phyloP scores from a whole-genome alignment of 1,139 yeast species.

The Geotrichum macrosporum region DNA sequence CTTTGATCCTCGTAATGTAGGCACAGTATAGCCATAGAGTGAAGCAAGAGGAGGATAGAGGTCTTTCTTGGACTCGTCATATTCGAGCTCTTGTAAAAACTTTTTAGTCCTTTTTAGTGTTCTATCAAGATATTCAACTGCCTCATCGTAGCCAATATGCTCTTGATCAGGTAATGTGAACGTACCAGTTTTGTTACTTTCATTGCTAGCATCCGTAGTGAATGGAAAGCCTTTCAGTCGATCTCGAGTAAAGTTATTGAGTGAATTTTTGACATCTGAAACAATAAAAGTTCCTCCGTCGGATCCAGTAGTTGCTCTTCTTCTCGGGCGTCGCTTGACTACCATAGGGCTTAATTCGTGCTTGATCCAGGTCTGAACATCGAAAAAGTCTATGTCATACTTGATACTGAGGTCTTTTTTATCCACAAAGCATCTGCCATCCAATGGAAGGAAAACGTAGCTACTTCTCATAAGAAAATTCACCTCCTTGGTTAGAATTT shows the following conservation, averaged over 20 bases:
- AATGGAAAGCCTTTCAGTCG: slow-evolving; percentile 7
- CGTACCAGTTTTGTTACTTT: slow-evolving; percentile 2
- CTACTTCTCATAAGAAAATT: slow-evolving; percentile 88
- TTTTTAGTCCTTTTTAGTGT: slow-evolving; percentile 58
- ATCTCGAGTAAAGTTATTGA: slow-evolving; percentile 9
- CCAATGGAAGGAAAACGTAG: slow-evolving; percentile 67
- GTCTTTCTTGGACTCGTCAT: slow-evolving; percentile 44
- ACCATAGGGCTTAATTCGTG: slow-evolving; percentile 75
- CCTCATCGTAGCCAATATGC: slow-evolving; percentile 51
- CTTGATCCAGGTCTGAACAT: slow-evolving; percentile 75
- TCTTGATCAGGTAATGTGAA: slow-evolving; percentile 23
- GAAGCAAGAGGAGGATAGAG: slow-evolving; percentile 78
- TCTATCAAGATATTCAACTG: slow-evolving; percentile 58
- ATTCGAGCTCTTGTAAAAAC: slow-evolving; percentile 56
- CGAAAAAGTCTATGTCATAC: slow-evolving; percentile 69
- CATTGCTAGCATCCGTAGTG: background rate
- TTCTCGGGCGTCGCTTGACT: slow-evolving; percentile 36
- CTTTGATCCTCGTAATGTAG: slow-evolving; percentile 75
- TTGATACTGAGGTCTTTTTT: slow-evolving; percentile 49
- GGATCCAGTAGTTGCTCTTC: slow-evolving; percentile 6
- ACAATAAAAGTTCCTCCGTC: background rate
- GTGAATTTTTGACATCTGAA: slow-evolving; percentile 1
- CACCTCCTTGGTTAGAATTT: slow-evolving; percentile 70
- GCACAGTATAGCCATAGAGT: slow-evolving; percentile 74
- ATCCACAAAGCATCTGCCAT: slow-evolving; percentile 70